These are phyloP conservation scores for Camillea tinctor DNA, from an alignment of 2,329 filamentous ascomycete genomes.

Conservation along the genomic window DNA sequence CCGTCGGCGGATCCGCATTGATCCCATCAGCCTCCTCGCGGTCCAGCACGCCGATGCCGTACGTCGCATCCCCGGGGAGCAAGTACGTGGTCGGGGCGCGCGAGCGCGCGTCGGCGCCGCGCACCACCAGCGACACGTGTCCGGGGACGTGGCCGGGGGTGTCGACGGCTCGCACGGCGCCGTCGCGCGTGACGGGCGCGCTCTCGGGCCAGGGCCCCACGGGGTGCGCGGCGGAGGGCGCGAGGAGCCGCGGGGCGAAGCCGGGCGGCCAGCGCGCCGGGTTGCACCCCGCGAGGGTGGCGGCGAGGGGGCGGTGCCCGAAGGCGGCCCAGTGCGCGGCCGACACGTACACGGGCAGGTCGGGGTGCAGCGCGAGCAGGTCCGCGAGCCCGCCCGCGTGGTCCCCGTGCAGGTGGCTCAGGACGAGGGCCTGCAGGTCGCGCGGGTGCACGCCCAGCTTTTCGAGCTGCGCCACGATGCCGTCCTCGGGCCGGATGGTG, in stretches of 20 bases:
- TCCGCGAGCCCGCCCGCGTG: slow-evolving; percentile 29
- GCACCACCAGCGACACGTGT: slow-evolving; percentile 30
- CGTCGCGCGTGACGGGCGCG: slow-evolving; percentile 31
- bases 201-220: slow-evolving; percentile 29
- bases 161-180: slow-evolving; percentile 29
- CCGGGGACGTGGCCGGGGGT: slow-evolving; percentile 36
- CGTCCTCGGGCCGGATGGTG: slow-evolving; percentile 16
- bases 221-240: slow-evolving; percentile 17
- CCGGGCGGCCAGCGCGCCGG: slow-evolving; percentile 32
- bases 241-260: slow-evolving; percentile 31
- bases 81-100: slow-evolving; percentile 26
- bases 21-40: slow-evolving; percentile 33
- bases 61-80: slow-evolving; percentile 33
- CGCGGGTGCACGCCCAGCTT: slow-evolving; percentile 17
- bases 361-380: slow-evolving; percentile 23
- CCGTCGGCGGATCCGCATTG: slow-evolving; percentile 29
- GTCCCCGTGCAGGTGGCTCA: slow-evolving; percentile 32
- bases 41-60: slow-evolving; percentile 30
- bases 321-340: slow-evolving; percentile 32
- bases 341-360: slow-evolving; percentile 28
- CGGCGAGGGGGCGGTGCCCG: slow-evolving; percentile 26
- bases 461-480: slow-evolving; percentile 18
- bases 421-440: slow-evolving; percentile 27
- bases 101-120: slow-evolving; percentile 19
- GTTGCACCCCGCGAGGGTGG: slow-evolving; percentile 28